These are phyloP conservation scores for Colletotrichum spaethianum DNA, from an alignment of 2,329 filamentous ascomycete species.

Conservation along the genomic window DNA sequence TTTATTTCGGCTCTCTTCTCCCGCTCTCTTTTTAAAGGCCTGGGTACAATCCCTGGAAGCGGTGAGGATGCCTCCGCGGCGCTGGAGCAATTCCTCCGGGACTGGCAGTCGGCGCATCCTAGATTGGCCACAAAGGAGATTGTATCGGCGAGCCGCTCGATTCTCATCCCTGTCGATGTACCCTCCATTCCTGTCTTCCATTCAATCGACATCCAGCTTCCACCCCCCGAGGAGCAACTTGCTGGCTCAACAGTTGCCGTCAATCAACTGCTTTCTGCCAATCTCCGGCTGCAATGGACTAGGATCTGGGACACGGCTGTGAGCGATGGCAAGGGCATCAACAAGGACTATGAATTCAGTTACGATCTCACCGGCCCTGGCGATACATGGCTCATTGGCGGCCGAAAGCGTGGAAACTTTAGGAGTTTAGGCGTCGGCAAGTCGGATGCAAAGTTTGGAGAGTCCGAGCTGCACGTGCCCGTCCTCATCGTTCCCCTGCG, in stretches of 20 bases:
- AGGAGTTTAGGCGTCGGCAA: conserved; percentile 61
- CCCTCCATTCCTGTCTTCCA: conserved; percentile 87
- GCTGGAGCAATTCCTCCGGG: conserved; percentile 52
- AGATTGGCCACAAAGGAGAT: conserved; percentile 51
- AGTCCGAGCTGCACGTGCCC: conserved; percentile 72
- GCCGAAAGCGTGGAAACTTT: conserved; percentile 85
- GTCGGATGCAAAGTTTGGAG: conserved; percentile 53
- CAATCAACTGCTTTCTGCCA: conserved; percentile 76
- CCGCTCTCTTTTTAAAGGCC: conserved; percentile 63
- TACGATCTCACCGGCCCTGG: conserved; percentile 84
- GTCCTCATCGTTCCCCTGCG: conserved; percentile 86
- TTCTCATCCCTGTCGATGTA: conserved; percentile 91
- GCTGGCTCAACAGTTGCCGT: conserved; percentile 63
- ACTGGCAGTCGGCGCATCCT: conserved; percentile 55
- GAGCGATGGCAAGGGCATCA: conserved; percentile 41
- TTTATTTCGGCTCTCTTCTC: conserved; percentile 64
- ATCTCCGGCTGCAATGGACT: conserved; percentile 74
- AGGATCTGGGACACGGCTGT: conserved; percentile 71
- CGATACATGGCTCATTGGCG: conserved; percentile 89
- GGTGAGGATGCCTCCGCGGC: conserved; percentile 49
- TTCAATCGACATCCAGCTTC: conserved; percentile 75
- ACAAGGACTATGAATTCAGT: conserved; percentile 76
- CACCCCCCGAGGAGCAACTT: conserved; percentile 37
- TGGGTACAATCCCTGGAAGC: conserved; percentile 59
- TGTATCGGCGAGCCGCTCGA: conserved; percentile 63